These are phyloP conservation scores for Russula compacta DNA, from an alignment of 768 basidiomycete species.

Conservation along the genomic window DNA sequence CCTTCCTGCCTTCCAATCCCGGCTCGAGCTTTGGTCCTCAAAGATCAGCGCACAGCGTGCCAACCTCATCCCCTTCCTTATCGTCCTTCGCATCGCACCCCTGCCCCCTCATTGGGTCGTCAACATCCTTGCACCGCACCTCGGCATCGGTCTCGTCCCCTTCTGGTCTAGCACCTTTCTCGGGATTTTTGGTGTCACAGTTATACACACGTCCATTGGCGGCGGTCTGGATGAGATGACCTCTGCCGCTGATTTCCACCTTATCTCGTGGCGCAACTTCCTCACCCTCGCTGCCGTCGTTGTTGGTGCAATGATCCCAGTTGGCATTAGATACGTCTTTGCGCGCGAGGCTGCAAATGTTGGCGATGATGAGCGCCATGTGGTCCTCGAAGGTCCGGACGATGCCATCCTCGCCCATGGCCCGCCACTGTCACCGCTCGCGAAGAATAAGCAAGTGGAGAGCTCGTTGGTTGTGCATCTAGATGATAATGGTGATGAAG, in stretches of 20 bases:
- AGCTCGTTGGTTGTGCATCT: slow-evolving; percentile 27
- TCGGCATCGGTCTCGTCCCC: slow-evolving; percentile 73
- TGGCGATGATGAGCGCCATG: slow-evolving; percentile 30
- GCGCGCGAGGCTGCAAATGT: slow-evolving; percentile 44
- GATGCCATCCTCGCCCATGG: slow-evolving; percentile 44
- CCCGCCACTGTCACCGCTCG: slow-evolving; percentile 34
- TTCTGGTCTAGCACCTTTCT: slow-evolving; percentile 91
- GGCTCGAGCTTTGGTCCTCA: slow-evolving; percentile 71
- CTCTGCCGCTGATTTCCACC: slow-evolving; percentile 82
- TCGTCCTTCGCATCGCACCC: slow-evolving; percentile 90
- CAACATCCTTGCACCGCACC: slow-evolving; percentile 86
- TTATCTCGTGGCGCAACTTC: slow-evolving; percentile 88
- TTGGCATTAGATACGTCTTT: slow-evolving; percentile 80
- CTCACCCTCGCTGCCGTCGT: slow-evolving; percentile 77
- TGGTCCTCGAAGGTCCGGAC: slow-evolving; percentile 29
- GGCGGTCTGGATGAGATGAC: slow-evolving; percentile 95
- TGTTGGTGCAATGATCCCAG: slow-evolving; percentile 88
- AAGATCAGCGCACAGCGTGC: slow-evolving; percentile 73
- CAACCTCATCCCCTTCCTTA: slow-evolving; percentile 85
- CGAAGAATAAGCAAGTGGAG: slow-evolving; percentile 30
- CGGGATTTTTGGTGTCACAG: slow-evolving; percentile 82
- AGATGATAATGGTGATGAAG: slow-evolving; percentile 20
- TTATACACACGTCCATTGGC: slow-evolving; percentile 94
- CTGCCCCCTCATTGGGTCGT: slow-evolving; percentile 96
- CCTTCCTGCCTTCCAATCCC: slow-evolving; percentile 74